Conservation (phyloP, 2,329 filamentous ascomycete species). For the Berkeleyomyces basicola region DNA sequence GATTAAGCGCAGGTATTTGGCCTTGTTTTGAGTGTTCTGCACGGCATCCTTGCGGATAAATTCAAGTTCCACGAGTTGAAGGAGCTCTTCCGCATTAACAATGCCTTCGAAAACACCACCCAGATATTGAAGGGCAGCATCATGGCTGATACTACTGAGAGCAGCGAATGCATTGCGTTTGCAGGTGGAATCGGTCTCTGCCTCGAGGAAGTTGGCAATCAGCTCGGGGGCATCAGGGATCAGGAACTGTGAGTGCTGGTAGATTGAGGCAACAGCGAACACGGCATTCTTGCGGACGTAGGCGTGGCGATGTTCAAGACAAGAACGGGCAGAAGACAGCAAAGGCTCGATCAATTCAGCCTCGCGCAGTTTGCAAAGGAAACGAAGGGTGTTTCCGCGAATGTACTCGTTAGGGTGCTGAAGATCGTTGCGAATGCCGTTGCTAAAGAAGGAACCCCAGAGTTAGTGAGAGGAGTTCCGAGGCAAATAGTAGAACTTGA, state of each 20-base stretch:
- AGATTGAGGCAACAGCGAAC: constrained; percentile 85
- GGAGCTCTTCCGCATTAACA: constrained; percentile 80
- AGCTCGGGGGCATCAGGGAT: constrained; percentile 94
- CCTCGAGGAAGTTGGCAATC: constrained; percentile 73
- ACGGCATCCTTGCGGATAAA: constrained; percentile 98
- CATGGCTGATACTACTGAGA: constrained; percentile 77
- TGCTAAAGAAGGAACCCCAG: constrained; percentile 37
- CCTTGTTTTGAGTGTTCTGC: constrained; percentile 89
- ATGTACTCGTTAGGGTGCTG: constrained; percentile 98
- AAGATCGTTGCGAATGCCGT: constrained; percentile 92
- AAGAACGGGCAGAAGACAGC: constrained; percentile 77
- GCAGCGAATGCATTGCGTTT: constrained; percentile 96
- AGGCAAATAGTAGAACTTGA: constrained; percentile 17
- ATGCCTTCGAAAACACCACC: constrained; percentile 84
- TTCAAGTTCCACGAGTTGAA: constrained; percentile 86
- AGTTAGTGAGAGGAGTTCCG: neutral
- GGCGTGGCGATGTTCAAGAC: constrained; percentile 87
- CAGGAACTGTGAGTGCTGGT: constrained; percentile 72
- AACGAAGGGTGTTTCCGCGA: constrained; percentile 91
- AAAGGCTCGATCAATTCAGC: constrained; percentile 91
- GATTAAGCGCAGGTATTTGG: constrained; percentile 81
- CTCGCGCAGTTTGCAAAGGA: constrained; percentile 90
- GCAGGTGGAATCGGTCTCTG: constrained; percentile 86
- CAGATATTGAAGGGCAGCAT: constrained; percentile 77
- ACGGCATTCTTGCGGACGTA: constrained; percentile 98